phyloP scores from a whole-genome alignment of 306 rosid genomes.

The Alnus rubra region DNA sequence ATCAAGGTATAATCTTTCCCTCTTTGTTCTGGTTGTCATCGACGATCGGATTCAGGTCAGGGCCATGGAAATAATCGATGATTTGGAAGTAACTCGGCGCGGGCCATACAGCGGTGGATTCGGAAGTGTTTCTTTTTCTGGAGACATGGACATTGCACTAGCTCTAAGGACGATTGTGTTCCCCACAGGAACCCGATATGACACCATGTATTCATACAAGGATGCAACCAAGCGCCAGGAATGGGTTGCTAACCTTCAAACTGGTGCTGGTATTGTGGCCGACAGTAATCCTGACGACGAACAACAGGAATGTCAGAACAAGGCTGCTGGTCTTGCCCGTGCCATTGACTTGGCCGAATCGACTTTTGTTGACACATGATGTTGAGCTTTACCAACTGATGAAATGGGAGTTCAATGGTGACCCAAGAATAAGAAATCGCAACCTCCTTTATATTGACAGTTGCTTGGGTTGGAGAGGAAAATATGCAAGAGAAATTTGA shows the following conservation, averaged over 20 bases:
- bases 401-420: background rate
- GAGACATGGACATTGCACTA: constrained; percentile 79
- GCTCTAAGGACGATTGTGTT: constrained; percentile 78
- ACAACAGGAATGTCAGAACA: constrained; percentile 79
- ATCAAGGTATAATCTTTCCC: constrained; percentile 6
- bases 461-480: too few relatives aligned
- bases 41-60: constrained; percentile 57
- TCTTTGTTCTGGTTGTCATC: constrained; percentile 13
- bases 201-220: constrained; percentile 75
- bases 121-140: constrained; percentile 60
- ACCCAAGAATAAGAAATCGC: background rate
- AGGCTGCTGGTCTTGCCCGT: constrained; percentile 88
- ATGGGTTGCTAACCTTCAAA: constrained; percentile 87
- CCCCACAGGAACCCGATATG: constrained; percentile 57
- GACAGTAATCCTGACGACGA: constrained; percentile 78
- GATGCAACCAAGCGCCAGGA: constrained; percentile 44
- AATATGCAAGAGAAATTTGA: too few relatives aligned
- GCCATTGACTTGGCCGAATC: constrained; percentile 83
- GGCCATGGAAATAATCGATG: constrained; percentile 84
- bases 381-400: background rate
- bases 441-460: too few relatives aligned
- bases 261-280: constrained; percentile 89
- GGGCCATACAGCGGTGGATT: constrained; percentile 87
- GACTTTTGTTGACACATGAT: constrained; percentile 54
- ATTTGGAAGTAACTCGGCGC: constrained; percentile 63